Base-by-base conservation (phyloP, 345 rosid genomes). In the Salix suchowensis region DNA sequence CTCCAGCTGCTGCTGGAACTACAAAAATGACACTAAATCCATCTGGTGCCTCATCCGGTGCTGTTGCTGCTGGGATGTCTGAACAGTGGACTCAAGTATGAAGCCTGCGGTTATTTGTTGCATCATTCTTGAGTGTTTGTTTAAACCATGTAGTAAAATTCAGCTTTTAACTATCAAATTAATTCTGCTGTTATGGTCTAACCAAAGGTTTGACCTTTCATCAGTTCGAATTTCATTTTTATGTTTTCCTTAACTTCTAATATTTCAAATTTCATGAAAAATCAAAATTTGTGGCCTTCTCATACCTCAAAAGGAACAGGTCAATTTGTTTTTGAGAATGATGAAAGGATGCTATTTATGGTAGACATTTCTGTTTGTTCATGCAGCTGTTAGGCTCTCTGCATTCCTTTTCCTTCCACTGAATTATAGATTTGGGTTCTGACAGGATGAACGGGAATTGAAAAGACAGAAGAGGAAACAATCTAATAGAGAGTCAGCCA, bases 391-490 rank as follows among this genome's bases (percentile, higher is more conserved):
- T 74, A 39, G 67, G 58, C 67, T 64, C 6, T 69, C 34, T 18
- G 26, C 32, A n/a, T 66, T 76, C 37, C 39, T 37, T 67, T 71
- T 40, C 10, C 28, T 32, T 78, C 46, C 58, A 24, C 74, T 79
- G 44, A 74, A 65, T 36, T 9, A 32, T 70, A 4, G 42, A 65
- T 67, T 30, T 70, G 8, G 68, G 23, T 80, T 80, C 52, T 70
- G 80, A 54, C 83, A 93, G 98, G 98, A 96, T 81, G 99, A 93
- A 65, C 88, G 97, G 19, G 99, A 96, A 82, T 83, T 93, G 65
- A 96, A 96, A 87, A 85, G 92, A 68, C 99, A 93, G 88, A 91
- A 90, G 76, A 87, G 99, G 84, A 96, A 96, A 89, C 99, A 94
- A 74, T 96, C 99, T 55, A 96, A 96, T 74, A 83, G 99, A 79